Conservation (phyloP, 352 stramenopile genomes). For the Globisporangium perplexum region DNA sequence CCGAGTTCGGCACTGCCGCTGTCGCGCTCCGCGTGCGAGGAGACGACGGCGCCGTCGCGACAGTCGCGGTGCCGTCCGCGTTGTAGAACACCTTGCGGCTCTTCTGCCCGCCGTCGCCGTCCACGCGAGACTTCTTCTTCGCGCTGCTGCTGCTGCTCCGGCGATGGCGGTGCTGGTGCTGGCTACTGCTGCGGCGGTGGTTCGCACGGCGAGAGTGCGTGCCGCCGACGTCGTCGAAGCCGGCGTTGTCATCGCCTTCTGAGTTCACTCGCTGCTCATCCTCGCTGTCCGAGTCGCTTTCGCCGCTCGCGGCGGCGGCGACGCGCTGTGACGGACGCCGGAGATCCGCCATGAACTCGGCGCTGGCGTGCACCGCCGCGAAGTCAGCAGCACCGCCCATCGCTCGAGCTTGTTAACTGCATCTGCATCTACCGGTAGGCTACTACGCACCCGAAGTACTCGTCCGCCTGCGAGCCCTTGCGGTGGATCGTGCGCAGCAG, state of each 20-base stretch:
- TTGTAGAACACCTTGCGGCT: constrained; percentile 35
- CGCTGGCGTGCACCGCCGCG: constrained; percentile 11
- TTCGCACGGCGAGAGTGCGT: constrained; percentile 8
- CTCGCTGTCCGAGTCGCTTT: constrained; percentile 16
- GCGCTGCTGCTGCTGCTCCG: constrained; percentile 3
- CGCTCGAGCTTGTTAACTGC: neutral
- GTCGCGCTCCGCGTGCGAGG: constrained; percentile 2
- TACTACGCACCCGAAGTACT: constrained; percentile 45
- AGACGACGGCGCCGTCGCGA: constrained; percentile 1
- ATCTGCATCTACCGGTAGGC: neutral
- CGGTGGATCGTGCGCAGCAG: constrained; percentile 60
- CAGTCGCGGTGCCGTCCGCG: constrained; percentile 25
- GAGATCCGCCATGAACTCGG: constrained; percentile 56
- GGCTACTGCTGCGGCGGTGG: neutral
- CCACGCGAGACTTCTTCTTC: neutral
- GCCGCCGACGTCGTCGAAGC: constrained; percentile 12
- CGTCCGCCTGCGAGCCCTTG: constrained; percentile 59
- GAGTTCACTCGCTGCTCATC: constrained; percentile 12
- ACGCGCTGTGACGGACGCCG: constrained; percentile 14
- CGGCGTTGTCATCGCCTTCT: constrained; percentile 1
- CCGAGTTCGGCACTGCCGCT: neutral
- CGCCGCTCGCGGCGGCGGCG: constrained; percentile 7
- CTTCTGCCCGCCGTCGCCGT: constrained; percentile 6
- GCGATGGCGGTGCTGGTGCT: constrained; percentile 1
- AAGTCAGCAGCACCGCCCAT: neutral